A percentile compares a stretch with the other conserved stretches of the same genome.
Conservation (phyloP, 2,329 filamentous ascomycete species). For the Biscogniauxia marginata region DNA sequence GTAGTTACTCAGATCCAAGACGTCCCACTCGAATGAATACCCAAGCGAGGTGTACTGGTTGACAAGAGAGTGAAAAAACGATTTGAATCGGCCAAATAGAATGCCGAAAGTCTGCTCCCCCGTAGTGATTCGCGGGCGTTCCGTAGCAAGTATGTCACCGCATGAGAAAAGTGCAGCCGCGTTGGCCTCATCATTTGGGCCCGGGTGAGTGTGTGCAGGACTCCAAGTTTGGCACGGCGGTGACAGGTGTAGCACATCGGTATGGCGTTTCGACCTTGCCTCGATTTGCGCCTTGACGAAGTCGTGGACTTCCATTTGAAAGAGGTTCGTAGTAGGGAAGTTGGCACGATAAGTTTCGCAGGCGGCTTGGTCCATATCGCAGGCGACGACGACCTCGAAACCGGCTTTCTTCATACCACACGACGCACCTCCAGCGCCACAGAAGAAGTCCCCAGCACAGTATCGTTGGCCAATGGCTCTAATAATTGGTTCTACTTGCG, state of each 20-base stretch:
- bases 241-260: slow-evolving; percentile 70
- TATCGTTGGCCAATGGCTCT: slow-evolving; percentile 46
- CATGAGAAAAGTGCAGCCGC: slow-evolving; percentile 54
- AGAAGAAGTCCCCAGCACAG: slow-evolving; percentile 70
- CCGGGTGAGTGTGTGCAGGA: slow-evolving; percentile 59
- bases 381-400: slow-evolving; percentile 54
- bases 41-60: slow-evolving; percentile 60
- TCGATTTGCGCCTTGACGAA: slow-evolving; percentile 39
- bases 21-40: slow-evolving; percentile 68
- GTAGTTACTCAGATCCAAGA: slow-evolving; percentile 52
- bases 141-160: slow-evolving; percentile 50
- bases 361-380: slow-evolving; percentile 60
- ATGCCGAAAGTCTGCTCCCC: slow-evolving; percentile 77
- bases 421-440: slow-evolving; percentile 70
- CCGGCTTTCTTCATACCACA: slow-evolving; percentile 60
- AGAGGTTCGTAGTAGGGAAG: slow-evolving; percentile 50
- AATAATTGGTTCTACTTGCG: not conserved
- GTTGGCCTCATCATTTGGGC: slow-evolving; percentile 63
- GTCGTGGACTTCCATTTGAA: slow-evolving; percentile 42
- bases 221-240: slow-evolving; percentile 76
- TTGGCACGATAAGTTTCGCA: slow-evolving; percentile 57
- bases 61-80: slow-evolving; percentile 58
- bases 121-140: slow-evolving; percentile 66
- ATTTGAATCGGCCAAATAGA: slow-evolving; percentile 44
- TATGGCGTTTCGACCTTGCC: slow-evolving; percentile 37